Conservation (phyloP, 345 rosid species). For the Stellera chamaejasme region DNA sequence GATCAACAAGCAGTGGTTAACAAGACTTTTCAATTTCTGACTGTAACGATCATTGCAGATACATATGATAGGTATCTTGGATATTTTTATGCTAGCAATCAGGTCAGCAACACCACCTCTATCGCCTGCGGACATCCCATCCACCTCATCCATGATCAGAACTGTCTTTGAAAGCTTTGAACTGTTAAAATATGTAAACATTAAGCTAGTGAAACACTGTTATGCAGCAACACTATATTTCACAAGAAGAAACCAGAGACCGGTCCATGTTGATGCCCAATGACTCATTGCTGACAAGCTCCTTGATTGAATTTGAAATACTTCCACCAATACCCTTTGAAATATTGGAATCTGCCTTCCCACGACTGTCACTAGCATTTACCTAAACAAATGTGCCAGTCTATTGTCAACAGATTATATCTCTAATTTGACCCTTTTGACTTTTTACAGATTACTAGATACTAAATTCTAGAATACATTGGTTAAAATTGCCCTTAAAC, state of each 20-base stretch:
- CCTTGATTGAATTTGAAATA: constrained; percentile 91
- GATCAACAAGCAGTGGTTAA: constrained; percentile 78
- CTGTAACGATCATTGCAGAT: constrained; percentile 97
- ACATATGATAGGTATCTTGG: constrained; percentile 93
- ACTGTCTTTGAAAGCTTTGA: constrained; percentile 69
- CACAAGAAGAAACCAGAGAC: constrained; percentile 25
- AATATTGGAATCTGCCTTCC: constrained; percentile 81
- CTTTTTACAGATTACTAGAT: too few relatives aligned
- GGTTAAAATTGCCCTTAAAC: too few relatives aligned
- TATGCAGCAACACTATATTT: constrained; percentile 7
- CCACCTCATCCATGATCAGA: constrained; percentile 98
- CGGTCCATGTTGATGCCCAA: constrained; percentile 49
- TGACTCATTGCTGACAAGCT: constrained; percentile 86
- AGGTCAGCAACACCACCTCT: constrained; percentile 98
- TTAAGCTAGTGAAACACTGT: background rate
- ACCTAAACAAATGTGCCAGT: constrained; percentile 32
- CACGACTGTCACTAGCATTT: constrained; percentile 98
- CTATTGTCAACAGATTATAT: too few relatives aligned
- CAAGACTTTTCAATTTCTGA: constrained; percentile 93
- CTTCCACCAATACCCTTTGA: constrained; percentile 92
- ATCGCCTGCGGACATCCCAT: constrained; percentile 99
- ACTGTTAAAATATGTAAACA: constrained; percentile 33
- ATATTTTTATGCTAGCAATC: constrained; percentile 90
- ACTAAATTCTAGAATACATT: too few relatives aligned
- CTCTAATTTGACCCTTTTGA: too few relatives aligned